phyloP scores from a whole-genome alignment of 2,329 filamentous ascomycete genomes.

The Neophaeococcomyces aloes region DNA sequence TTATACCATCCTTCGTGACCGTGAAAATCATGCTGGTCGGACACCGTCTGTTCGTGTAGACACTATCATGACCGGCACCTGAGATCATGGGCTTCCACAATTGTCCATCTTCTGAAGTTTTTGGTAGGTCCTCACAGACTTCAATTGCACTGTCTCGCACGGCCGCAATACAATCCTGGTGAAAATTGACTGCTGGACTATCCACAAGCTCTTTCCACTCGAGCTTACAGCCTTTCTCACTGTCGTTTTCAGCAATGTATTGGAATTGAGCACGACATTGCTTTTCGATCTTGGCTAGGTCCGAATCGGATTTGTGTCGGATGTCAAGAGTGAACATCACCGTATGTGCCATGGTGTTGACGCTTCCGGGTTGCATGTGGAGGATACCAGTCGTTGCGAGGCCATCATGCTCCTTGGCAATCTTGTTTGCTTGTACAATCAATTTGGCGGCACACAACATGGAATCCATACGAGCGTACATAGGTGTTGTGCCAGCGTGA shows the following conservation, averaged over 20 bases:
- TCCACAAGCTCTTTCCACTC: conserved; percentile 22
- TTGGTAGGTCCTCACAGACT: conserved; percentile 36
- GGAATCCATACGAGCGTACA: conserved; percentile 56
- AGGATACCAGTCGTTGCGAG: conserved; percentile 63
- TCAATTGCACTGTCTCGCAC: conserved; percentile 51
- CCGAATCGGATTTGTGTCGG: conserved; percentile 13
- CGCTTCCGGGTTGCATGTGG: conserved; percentile 54
- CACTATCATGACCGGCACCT: conserved; percentile 52
- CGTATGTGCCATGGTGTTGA: conserved; percentile 46
- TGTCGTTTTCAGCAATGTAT: conserved; percentile 15
- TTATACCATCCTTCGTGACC: conserved; percentile 53
- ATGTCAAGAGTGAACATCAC: conserved; percentile 19
- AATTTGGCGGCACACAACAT: conserved; percentile 58
- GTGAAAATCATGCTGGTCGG: conserved; percentile 61
- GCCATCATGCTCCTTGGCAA: conserved; percentile 52
- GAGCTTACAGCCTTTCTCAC: conserved; percentile 20
- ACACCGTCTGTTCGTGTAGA: conserved; percentile 49
- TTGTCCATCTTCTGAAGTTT: conserved; percentile 30
- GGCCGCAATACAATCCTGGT: conserved; percentile 56
- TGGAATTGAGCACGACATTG: conserved; percentile 17
- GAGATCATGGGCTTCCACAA: conserved; percentile 44
- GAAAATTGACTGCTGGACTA: conserved; percentile 49
- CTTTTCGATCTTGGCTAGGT: conserved; percentile 17
- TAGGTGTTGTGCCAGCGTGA: conserved; percentile 66
- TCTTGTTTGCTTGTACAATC: conserved; percentile 56